These are phyloP conservation scores for Dovyalis caffra DNA, from an alignment of 345 rosid genomes.

Conservation along the genomic window DNA sequence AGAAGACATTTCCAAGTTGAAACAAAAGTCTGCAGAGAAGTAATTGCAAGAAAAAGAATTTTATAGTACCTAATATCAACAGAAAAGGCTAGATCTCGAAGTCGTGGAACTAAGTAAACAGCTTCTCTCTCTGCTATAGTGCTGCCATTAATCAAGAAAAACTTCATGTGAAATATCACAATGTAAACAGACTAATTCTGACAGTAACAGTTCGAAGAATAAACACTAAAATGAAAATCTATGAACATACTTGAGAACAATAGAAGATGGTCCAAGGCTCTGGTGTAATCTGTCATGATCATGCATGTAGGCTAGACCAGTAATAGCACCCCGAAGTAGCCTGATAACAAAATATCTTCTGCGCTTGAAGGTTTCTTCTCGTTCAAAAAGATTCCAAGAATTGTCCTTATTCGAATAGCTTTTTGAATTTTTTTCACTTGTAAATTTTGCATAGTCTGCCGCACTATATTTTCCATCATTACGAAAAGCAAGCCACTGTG, in stretches of 20 bases:
- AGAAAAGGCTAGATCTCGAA: constrained; percentile 91
- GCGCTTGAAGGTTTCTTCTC: constrained; percentile 46
- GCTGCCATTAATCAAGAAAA: constrained; percentile 39
- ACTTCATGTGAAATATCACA: constrained; percentile 4
- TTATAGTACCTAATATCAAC: constrained; percentile 66
- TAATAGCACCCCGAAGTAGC: constrained; percentile 72
- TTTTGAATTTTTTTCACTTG: constrained; percentile 62
- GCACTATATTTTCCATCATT: constrained; percentile 81
- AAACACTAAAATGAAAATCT: not conserved
- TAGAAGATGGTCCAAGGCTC: constrained; percentile 93
- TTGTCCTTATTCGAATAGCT: constrained; percentile 31
- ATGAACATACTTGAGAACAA: constrained; percentile 71
- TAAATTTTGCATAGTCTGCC: constrained; percentile 69
- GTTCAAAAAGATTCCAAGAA: constrained; percentile 66
- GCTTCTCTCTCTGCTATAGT: constrained; percentile 78
- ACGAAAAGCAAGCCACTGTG: constrained; percentile 92
- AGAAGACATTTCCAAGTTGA: not conserved
- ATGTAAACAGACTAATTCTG: constrained; percentile 1
- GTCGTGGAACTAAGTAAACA: constrained; percentile 68
- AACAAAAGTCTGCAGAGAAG: no score
- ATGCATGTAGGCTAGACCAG: constrained; percentile 87
- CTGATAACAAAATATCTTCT: constrained; percentile 57
- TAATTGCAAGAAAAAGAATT: constrained; percentile 2
- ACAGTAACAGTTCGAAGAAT: not conserved
- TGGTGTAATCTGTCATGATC: constrained; percentile 84